phyloP scores from a whole-genome alignment of 176 grass and related monocot species.

The Eragrostis nindensis region DNA sequence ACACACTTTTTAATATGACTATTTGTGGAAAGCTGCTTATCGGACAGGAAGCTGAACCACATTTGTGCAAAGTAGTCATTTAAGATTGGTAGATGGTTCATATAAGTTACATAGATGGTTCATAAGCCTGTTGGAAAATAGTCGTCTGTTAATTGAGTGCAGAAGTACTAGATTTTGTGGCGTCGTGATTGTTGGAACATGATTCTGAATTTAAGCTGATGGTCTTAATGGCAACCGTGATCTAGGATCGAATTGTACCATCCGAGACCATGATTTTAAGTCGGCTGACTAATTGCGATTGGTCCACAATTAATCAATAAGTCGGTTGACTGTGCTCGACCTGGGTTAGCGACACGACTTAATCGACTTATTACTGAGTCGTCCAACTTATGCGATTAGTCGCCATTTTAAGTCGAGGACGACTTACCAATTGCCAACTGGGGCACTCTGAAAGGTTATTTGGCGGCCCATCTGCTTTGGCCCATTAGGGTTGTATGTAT shows the following conservation, averaged over 20 bases:
- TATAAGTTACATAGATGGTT: background rate
- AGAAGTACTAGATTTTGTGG: background rate
- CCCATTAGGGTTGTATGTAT: too few species aligned
- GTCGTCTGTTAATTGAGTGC: background rate
- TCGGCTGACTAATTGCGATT: too few species aligned
- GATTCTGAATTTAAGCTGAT: background rate
- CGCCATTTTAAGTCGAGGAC: too few species aligned
- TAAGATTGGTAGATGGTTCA: background rate
- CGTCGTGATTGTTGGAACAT: background rate
- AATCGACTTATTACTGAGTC: too few species aligned
- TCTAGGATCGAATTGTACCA: background rate
- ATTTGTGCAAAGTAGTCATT: background rate
- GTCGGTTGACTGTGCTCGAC: too few species aligned
- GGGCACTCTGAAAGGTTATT: too few species aligned
- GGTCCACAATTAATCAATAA: too few species aligned
- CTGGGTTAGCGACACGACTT: too few species aligned
- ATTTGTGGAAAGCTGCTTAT: background rate
- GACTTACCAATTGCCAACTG: too few species aligned
- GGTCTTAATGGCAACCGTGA: background rate
- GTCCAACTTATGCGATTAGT: too few species aligned
- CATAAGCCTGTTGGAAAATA: background rate
- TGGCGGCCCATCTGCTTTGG: too few species aligned
- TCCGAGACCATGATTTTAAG: too few species aligned
- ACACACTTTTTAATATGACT: background rate
- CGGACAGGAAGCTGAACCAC: background rate